phyloP scores from a whole-genome alignment of 2,329 filamentous ascomycete genomes.

The Paecilomyces sp. region DNA sequence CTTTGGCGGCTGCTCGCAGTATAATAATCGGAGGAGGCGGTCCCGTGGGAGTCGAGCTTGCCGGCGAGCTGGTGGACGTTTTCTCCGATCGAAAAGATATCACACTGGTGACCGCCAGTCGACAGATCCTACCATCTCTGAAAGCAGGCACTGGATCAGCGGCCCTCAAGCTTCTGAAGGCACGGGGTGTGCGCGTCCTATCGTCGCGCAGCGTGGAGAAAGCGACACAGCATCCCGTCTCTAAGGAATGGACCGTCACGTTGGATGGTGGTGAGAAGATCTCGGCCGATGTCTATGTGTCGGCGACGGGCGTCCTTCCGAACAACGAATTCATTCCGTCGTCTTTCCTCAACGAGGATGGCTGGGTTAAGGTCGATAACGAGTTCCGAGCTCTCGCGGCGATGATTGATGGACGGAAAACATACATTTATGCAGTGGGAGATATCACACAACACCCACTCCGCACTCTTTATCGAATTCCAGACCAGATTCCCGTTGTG shows the following conservation, averaged over 20 bases:
- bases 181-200: slow-evolving; percentile 7
- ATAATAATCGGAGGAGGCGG: slow-evolving; percentile 45
- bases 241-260: slow-evolving; percentile 7
- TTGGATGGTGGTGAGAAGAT: slow-evolving; percentile 11
- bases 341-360: slow-evolving; percentile 7
- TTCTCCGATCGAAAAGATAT: slow-evolving; percentile 24
- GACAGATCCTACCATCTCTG: slow-evolving; percentile 4
- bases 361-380: slow-evolving; percentile 13
- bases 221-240: slow-evolving; percentile 2
- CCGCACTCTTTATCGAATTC: slow-evolving; percentile 4
- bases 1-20: slow-evolving; percentile 30
- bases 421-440: slow-evolving; percentile 9
- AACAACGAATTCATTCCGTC: slow-evolving; percentile 13
- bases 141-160: slow-evolving; percentile 1
- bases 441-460: slow-evolving; percentile 7
- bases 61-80: slow-evolving; percentile 42
- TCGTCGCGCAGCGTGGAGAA: slow-evolving; percentile 3
- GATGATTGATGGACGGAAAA: not conserved
- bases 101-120: slow-evolving; percentile 17
- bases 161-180: slow-evolving; percentile 4
- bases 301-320: slow-evolving; percentile 11
- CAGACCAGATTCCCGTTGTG: slow-evolving; percentile 3
- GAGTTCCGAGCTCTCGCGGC: slow-evolving; percentile 6
- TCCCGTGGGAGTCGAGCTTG: slow-evolving; percentile 42
- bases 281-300: slow-evolving; percentile 13